Base-by-base conservation (phyloP, 1,139 yeast species). In the Eremothecium cymbalariae region DNA sequence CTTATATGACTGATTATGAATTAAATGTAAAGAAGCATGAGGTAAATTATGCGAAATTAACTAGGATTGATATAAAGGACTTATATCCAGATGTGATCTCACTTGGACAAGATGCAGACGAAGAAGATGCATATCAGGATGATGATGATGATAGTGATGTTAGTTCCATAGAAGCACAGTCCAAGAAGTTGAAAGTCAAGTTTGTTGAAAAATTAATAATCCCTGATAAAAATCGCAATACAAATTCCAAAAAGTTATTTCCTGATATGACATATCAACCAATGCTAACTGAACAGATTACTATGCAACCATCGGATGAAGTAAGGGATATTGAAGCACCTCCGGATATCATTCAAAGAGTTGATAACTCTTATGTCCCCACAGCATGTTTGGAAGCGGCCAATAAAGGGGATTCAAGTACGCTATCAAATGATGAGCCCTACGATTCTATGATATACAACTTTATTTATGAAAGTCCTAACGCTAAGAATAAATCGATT, bases 91-190 rank as follows among this genome's bases (percentile, higher is more conserved):
- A 27, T 17, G 30, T 18, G 4, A 22, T 7, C n/a, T 19, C 32
- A 6, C 13, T 31, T n/a, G 22, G 32, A 7, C 15, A 25, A 5
- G 25, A 34, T 15, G 30, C 33, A 11, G 41, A 34, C 15, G 41
- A 41, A 4, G 30, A 25, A 12, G 33, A 25, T 11, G 31, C 36
- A 3, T 31, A 33, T 27, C 25, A 31, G 7, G 40, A 41, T 12
- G 46, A 42, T 5, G 44, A 31, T 8, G 45, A 40, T 18, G 38
- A 30, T 5, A 22, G 38, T 22, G 36, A 36, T n/a, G 31, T 18
- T 9, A 32, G 30, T 14, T 27, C 30, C 23, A 16, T 27, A 9
- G 30, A 27, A 21, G 30, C 19, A 14, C 30, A 27, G 8, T 27
- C 30, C n/a, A 27, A 27, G 8, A 27, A 27, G 17, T 27, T 27